Conservation (phyloP, 495 filamentous ascomycete genomes). For the Neurospora cerealis region DNA sequence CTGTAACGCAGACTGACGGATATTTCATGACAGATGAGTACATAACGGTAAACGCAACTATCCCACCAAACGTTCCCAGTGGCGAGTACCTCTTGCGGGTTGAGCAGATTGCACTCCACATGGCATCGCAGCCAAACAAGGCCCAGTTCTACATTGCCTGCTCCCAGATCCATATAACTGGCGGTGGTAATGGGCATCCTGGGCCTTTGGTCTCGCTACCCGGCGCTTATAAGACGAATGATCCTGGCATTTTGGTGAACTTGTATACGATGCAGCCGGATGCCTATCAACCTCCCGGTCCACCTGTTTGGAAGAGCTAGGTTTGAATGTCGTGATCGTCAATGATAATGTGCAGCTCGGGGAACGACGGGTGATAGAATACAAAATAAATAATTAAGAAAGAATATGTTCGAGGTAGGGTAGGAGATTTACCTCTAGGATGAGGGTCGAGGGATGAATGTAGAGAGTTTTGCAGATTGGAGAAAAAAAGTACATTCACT, state of each 20-base stretch:
- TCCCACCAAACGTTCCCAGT: conserved; percentile 31
- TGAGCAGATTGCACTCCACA: conserved; percentile 45
- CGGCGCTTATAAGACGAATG: conserved; percentile 40
- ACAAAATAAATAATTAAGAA: neutral
- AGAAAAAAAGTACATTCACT: neutral
- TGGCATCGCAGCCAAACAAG: conserved; percentile 26
- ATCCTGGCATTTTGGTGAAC: conserved; percentile 40
- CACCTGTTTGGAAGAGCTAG: conserved; percentile 28
- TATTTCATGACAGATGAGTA: conserved; percentile 22
- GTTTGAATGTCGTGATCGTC: neutral
- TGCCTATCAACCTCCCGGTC: conserved; percentile 34
- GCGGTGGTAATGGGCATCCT: conserved; percentile 36
- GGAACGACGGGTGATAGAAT: neutral
- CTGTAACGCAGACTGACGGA: neutral
- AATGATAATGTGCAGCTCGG: neutral
- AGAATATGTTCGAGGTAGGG: neutral
- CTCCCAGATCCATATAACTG: conserved; percentile 46
- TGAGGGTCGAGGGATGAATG: neutral
- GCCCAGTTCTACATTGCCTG: conserved; percentile 47
- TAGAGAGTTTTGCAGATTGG: neutral
- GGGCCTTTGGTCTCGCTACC: conserved; percentile 38
- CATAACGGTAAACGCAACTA: conserved; percentile 31
- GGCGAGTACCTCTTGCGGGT: conserved; percentile 50
- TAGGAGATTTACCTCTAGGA: neutral
- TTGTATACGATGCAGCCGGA: conserved; percentile 20